Evolutionary conservation across 2,329 filamentous ascomycete species (phyloP).

Genomic region (Penicillium sp.): DNA sequence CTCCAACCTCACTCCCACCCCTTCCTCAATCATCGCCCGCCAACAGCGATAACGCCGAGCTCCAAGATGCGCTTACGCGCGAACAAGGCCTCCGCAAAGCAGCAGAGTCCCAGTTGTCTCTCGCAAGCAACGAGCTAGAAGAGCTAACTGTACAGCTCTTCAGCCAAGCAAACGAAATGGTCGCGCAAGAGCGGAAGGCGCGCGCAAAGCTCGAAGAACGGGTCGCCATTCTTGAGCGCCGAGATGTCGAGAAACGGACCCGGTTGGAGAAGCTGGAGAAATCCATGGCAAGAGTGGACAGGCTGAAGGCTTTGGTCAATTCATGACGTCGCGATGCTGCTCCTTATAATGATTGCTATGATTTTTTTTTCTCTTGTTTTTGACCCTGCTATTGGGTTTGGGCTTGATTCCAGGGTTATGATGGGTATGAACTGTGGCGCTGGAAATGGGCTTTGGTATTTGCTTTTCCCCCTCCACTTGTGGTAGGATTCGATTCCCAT

Average conservation of each 20-base stretch:
- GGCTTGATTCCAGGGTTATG: background rate
- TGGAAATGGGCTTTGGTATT: constrained; percentile 1
- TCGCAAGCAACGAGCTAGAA: constrained; percentile 60
- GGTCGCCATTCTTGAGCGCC: constrained; percentile 46
- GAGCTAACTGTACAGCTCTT: constrained; percentile 62
- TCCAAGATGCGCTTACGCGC: constrained; percentile 55
- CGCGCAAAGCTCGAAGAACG: constrained; percentile 53
- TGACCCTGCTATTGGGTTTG: background rate
- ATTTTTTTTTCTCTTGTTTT: background rate
- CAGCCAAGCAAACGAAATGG: constrained; percentile 67
- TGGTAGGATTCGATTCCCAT: constrained; percentile 7
- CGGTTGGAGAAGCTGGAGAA: constrained; percentile 57
- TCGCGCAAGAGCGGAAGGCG: constrained; percentile 61
- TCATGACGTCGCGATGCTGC: constrained; percentile 7
- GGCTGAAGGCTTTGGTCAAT: constrained; percentile 56
- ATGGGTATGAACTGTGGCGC: constrained; percentile 8
- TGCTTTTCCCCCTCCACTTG: background rate
- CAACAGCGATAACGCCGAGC: constrained; percentile 36
- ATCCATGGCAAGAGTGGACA: constrained; percentile 57
- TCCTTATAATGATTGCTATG: constrained; percentile 4
- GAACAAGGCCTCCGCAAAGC: constrained; percentile 57
- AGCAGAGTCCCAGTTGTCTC: constrained; percentile 57
- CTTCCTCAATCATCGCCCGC: constrained; percentile 20
- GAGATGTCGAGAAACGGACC: constrained; percentile 52
- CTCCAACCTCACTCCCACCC: constrained; percentile 8